Conservation (phyloP, 768 basidiomycete genomes). For the Naematelia encephala region DNA sequence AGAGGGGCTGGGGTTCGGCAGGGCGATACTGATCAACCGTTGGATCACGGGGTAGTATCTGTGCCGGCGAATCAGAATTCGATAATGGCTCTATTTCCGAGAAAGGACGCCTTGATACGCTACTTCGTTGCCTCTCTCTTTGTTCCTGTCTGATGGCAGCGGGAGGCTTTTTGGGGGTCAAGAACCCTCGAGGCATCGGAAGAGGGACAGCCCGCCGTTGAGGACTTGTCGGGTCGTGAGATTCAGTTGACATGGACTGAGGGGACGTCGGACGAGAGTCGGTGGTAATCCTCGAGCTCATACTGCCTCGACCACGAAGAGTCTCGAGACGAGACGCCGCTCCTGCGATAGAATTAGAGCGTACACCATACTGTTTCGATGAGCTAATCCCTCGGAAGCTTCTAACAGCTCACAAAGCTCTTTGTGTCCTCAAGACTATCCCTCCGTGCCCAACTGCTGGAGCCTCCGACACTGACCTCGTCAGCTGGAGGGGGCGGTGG, state of each 20-base stretch:
- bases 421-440: constrained; percentile 38
- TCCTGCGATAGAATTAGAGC: no score
- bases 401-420: constrained; percentile 26
- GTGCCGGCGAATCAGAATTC: neutral
- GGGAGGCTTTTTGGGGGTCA: constrained; percentile 35
- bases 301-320: constrained; percentile 4
- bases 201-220: constrained; percentile 18
- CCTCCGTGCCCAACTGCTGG: constrained; percentile 7
- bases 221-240: constrained; percentile 5
- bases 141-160: constrained; percentile 30
- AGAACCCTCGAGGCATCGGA: constrained; percentile 29
- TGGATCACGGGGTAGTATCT: neutral
- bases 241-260: constrained; percentile 10
- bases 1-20: neutral
- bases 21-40: neutral
- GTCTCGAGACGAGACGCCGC: constrained; percentile 20
- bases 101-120: neutral
- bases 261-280: constrained; percentile 16
- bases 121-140: constrained; percentile 11
- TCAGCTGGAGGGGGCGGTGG: constrained; percentile 1
- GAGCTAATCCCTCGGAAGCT: neutral
- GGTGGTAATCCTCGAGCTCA: constrained; percentile 2
- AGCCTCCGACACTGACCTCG: constrained; percentile 1
- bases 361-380: neutral
- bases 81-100: neutral